Conservation (phyloP, 2,329 filamentous ascomycete genomes). For the Fusarium verrucosum region DNA sequence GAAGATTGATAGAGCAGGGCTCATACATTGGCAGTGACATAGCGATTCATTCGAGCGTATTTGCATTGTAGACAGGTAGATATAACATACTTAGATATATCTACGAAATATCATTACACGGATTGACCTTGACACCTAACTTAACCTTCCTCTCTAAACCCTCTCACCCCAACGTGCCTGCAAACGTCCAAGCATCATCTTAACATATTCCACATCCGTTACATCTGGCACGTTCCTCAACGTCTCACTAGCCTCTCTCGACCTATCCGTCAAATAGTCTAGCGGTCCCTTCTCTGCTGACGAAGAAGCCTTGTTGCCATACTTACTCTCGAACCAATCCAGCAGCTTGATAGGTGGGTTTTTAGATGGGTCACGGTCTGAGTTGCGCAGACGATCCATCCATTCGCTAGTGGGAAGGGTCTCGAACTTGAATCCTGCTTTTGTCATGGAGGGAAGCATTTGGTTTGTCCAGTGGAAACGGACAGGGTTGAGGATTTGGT, state of each 20-base stretch:
- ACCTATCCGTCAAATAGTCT: slow-evolving; percentile 28
- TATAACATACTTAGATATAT: background rate
- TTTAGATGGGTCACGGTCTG: slow-evolving; percentile 54
- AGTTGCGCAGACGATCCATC: slow-evolving; percentile 55
- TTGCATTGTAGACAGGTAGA: slow-evolving; percentile 1
- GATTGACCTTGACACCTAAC: background rate
- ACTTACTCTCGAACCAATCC: slow-evolving; percentile 58
- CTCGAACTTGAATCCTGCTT: slow-evolving; percentile 57
- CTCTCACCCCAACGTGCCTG: slow-evolving; percentile 8
- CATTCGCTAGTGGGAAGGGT: slow-evolving; percentile 56
- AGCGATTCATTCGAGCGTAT: background rate
- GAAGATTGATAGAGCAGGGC: background rate
- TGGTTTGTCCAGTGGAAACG: slow-evolving; percentile 60
- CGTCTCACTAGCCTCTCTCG: slow-evolving; percentile 29
- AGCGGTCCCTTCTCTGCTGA: slow-evolving; percentile 16
- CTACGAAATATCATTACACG: background rate
- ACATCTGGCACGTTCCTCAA: slow-evolving; percentile 32
- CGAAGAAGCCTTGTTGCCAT: slow-evolving; percentile 27
- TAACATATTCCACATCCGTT: slow-evolving; percentile 21
- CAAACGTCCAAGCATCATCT: slow-evolving; percentile 23
- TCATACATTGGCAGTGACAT: fast-evolving
- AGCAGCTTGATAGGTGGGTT: slow-evolving; percentile 64
- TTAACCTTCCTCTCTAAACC: background rate
- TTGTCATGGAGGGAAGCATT: slow-evolving; percentile 58
- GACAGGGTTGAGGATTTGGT: slow-evolving; percentile 35